Evolutionary conservation across 2,329 filamentous ascomycete genomes (phyloP).

Genomic region (Paracorniculantispora psalliotae): DNA sequence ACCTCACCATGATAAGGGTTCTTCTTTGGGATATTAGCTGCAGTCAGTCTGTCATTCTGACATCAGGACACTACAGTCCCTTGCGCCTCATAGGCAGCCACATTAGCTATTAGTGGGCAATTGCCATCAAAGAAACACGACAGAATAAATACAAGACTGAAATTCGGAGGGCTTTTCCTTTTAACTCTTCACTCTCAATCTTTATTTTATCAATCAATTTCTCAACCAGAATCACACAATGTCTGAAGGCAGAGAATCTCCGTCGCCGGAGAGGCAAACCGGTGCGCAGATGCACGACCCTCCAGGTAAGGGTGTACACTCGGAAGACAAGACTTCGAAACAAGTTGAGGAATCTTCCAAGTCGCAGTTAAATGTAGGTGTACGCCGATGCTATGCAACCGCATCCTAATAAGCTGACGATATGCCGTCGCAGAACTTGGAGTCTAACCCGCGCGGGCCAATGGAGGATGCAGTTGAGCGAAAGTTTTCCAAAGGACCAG

Average conservation of each 20-base stretch:
- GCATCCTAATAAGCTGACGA: not conserved
- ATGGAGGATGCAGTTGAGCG: constrained; percentile 3
- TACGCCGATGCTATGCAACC: not conserved
- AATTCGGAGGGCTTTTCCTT: too few species aligned
- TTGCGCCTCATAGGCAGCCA: too few species aligned
- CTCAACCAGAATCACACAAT: too few species aligned
- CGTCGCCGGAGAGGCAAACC: not conserved
- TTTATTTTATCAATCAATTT: too few species aligned
- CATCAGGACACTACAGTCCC: not conserved
- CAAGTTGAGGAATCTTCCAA: not conserved
- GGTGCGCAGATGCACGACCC: constrained; percentile 5
- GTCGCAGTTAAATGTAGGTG: not conserved
- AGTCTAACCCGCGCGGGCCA: constrained; percentile 1
- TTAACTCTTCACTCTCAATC: too few species aligned
- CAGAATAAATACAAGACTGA: too few species aligned
- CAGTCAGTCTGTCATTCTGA: constrained; percentile 1
- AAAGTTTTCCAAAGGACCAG: constrained; percentile 4
- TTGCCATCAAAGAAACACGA: too few species aligned
- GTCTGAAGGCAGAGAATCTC: constrained; percentile 11
- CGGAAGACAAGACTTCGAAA: not conserved
- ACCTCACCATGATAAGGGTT: constrained; percentile 9
- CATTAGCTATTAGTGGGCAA: too few species aligned
- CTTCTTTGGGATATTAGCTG: too few species aligned
- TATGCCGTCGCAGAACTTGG: not conserved
- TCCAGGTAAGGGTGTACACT: not conserved